These are phyloP conservation scores for Mortierella sp. DNA, from an alignment of 371 early-diverging fungal species.

Conservation along the genomic window DNA sequence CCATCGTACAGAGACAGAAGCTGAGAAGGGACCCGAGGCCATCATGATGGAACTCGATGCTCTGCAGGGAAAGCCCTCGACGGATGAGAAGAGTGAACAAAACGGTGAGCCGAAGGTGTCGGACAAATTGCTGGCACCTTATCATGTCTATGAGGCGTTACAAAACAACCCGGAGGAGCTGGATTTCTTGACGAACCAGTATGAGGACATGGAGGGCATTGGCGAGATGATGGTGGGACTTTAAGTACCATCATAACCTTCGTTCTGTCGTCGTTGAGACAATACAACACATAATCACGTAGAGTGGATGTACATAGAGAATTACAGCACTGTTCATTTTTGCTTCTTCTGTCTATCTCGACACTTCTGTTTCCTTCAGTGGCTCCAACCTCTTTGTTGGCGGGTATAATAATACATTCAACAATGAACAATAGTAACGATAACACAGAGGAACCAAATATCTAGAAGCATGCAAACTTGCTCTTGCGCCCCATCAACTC, in stretches of 20 bases:
- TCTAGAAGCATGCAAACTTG: constrained; percentile 51
- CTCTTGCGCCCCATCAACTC: constrained; percentile 41
- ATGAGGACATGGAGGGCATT: constrained; percentile 54
- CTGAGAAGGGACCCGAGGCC: constrained; percentile 42
- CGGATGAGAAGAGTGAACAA: background rate
- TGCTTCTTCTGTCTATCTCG: no score
- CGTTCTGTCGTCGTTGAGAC: no score
- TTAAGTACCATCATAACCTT: background rate
- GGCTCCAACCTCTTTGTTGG: no score
- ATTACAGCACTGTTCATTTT: no score
- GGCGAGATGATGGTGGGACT: constrained; percentile 46
- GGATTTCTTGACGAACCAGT: constrained; percentile 66
- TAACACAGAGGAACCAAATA: background rate
- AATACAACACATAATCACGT: no score
- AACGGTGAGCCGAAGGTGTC: constrained; percentile 13
- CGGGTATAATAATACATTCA: no score
- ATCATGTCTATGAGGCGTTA: constrained; percentile 63
- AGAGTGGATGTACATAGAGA: background rate
- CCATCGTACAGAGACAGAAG: constrained; percentile 38
- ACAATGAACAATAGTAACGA: background rate
- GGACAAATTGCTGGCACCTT: constrained; percentile 61
- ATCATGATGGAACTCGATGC: constrained; percentile 53
- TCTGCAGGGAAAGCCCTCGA: constrained; percentile 19
- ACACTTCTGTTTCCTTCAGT: no score
- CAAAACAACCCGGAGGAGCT: constrained; percentile 57